phyloP scores from a whole-genome alignment of 306 rosid genomes.

The Dalbergia cultrata region DNA sequence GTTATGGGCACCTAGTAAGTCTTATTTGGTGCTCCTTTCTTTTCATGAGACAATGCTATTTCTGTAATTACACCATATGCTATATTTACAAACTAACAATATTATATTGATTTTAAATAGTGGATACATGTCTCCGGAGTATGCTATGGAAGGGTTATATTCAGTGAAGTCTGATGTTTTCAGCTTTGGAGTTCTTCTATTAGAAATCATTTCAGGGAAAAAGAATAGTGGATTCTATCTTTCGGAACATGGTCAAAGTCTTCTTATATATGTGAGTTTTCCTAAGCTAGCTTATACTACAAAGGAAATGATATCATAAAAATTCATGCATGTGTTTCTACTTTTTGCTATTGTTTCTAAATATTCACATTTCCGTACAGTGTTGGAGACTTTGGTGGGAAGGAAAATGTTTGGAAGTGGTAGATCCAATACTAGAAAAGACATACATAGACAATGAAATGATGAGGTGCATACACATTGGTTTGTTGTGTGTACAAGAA shows the following conservation, averaged over 20 bases:
- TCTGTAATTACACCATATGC: neutral
- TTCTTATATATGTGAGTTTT: constrained; percentile 48
- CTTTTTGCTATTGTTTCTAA: neutral
- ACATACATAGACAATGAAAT: constrained; percentile 40
- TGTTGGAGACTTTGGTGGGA: constrained; percentile 67
- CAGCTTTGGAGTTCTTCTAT: constrained; percentile 55
- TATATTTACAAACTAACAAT: neutral
- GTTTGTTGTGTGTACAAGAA: constrained; percentile 67
- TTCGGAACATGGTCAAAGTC: constrained; percentile 48
- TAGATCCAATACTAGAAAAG: constrained; percentile 55
- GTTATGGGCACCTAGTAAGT: constrained; percentile 68
- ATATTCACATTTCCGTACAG: constrained; percentile 40
- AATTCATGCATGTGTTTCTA: neutral
- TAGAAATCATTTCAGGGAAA: constrained; percentile 60
- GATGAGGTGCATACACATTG: constrained; percentile 56
- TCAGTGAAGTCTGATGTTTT: constrained; percentile 58
- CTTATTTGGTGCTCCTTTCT: neutral
- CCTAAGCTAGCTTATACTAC: neutral
- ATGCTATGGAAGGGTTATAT: constrained; percentile 58
- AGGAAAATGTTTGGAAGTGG: constrained; percentile 51
- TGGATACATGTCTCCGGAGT: constrained; percentile 70
- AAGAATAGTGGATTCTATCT: constrained; percentile 45
- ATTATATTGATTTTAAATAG: constrained; percentile 32
- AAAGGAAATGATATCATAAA: neutral
- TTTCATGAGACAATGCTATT: neutral